A percentile compares a stretch with the other conserved stretches of the same genome.
These are phyloP conservation scores for Diaporthe sp. DNA, from an alignment of 2,329 filamentous ascomycete species.

Conservation along the genomic window DNA sequence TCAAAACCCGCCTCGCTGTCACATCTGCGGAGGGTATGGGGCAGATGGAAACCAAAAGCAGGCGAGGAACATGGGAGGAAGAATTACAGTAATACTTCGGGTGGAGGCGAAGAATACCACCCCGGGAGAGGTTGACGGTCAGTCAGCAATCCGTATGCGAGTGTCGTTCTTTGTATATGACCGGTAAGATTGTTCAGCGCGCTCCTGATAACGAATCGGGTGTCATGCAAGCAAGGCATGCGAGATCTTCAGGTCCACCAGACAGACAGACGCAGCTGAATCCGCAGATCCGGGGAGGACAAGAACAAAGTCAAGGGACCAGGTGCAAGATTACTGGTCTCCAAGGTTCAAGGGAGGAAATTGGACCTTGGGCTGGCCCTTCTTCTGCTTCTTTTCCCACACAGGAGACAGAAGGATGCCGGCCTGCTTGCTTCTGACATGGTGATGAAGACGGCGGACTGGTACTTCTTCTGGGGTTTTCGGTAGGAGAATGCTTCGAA, in stretches of 20 bases:
- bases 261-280: background rate
- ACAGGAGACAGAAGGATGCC: background rate
- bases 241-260: slow-evolving; percentile 11
- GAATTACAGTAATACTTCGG: background rate
- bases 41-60: background rate
- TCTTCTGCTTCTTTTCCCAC: background rate
- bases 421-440: background rate
- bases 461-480: background rate
- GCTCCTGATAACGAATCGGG: slow-evolving; percentile 17
- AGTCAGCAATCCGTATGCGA: background rate
- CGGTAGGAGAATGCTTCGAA: background rate
- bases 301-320: background rate
- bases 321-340: background rate
- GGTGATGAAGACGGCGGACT: background rate
- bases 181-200: background rate
- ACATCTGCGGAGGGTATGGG: slow-evolving; percentile 18
- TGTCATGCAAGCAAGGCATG: slow-evolving; percentile 7
- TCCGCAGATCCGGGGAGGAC: background rate
- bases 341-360: background rate
- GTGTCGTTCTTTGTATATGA: background rate
- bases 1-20: background rate
- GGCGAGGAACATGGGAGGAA: background rate
- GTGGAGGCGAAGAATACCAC: background rate
- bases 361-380: background rate
- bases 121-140: background rate